Evolutionary conservation across 176 grass and related monocot genomes (phyloP), one percentile per base, ranked within the genome.

Genomic region (Typha latifolia): DNA sequence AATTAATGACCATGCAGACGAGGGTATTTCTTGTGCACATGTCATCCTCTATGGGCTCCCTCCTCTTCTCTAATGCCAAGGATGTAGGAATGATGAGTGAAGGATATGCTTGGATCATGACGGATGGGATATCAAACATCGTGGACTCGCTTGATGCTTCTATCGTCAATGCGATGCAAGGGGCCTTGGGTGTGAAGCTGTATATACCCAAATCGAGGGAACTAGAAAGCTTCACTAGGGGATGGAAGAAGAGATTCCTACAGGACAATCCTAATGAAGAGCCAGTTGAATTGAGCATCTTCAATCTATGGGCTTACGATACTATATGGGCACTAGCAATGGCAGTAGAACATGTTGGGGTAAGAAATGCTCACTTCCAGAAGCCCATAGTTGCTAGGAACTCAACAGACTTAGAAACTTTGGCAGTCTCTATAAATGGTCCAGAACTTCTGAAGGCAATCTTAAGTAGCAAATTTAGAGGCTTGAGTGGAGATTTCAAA

Each of bases 21-120:
- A 79, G 82, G 49, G 85, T 89, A 12, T 89, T 76, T 19, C 13
- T 86, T 55, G 77, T 94, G 13, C 82, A 89, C 13, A 94, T 83
- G 79, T 53, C 77, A 62, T 27, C 66, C 1, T 1, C 19, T 7
- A 68, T 74, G 29, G 84, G 61, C 14, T 77, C 82, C 3, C 1
- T 59, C 24, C 34, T 94, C 16, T 81, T 94, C 53, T 37, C 23
- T 12, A 77, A 82, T 18, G 82, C 79, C 2, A 85, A 78, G 6
- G 69, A 80, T n/a, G 2, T 79, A 3, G 70, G 62, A 13, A 94
- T 94, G 82, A 86, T 95, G 64, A 75, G 13, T 3, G 29, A 72
- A 59, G 68, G 6, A 8, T 95, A 71, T 49, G 90, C 24, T 3
- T 95, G 90, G 90, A 84, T 95, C 11, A 13, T 81, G 51, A 86